These are phyloP conservation scores for Ophiostoma angusticollis DNA, from an alignment of 2,329 filamentous ascomycete species.

Conservation along the genomic window DNA sequence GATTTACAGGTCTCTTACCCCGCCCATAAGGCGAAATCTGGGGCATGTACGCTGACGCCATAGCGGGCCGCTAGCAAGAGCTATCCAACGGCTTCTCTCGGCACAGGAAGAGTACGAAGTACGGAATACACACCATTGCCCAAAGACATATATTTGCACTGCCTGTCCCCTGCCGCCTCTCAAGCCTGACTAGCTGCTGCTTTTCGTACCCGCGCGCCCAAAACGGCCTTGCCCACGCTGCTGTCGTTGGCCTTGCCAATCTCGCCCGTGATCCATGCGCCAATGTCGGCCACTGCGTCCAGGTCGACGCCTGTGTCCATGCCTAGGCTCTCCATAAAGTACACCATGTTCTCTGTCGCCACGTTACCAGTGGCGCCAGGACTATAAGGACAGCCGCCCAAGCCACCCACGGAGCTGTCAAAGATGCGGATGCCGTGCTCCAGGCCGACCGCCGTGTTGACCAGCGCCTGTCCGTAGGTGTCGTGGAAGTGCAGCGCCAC, in stretches of 20 bases:
- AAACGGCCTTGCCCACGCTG: slow-evolving; percentile 47
- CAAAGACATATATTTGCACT: no score
- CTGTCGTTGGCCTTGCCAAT: slow-evolving; percentile 52
- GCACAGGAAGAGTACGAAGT: no score
- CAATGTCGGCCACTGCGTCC: slow-evolving; percentile 53
- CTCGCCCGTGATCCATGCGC: slow-evolving; percentile 56
- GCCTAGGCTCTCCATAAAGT: slow-evolving; percentile 61
- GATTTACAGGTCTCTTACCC: no score
- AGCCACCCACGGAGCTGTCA: slow-evolving; percentile 65
- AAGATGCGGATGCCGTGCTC: slow-evolving; percentile 68
- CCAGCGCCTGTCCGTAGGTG: slow-evolving; percentile 75
- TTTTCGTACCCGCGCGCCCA: slow-evolving; percentile 35
- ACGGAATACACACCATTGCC: no score
- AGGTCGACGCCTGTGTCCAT: slow-evolving; percentile 62
- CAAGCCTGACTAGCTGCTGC: no score
- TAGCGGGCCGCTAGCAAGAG: no score
- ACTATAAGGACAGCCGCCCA: slow-evolving; percentile 76
- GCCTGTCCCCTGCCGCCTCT: neutral
- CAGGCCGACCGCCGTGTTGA: slow-evolving; percentile 65
- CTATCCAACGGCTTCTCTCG: no score
- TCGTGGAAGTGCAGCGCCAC: slow-evolving; percentile 82
- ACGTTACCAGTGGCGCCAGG: slow-evolving; percentile 81
- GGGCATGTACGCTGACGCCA: no score
- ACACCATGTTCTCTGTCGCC: slow-evolving; percentile 72
- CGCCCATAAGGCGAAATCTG: no score